Percentiles rank a stretch among this genome's conserved stretches.
phyloP scores from a whole-genome alignment of 1,284 basidiomycete genomes.

The Somion occarium region DNA sequence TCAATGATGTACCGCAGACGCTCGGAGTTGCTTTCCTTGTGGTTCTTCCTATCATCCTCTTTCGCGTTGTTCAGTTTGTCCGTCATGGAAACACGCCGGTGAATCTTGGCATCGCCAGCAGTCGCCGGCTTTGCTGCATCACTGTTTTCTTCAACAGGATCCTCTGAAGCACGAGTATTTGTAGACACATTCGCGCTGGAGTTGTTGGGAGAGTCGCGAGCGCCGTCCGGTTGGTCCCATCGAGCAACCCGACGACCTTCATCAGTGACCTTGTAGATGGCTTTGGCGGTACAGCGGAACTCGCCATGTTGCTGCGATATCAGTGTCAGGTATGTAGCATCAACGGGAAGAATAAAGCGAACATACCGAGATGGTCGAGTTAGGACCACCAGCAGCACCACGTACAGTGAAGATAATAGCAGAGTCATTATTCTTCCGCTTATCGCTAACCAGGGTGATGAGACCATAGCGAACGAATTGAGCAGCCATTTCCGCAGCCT shows the following conservation, averaged over 20 bases:
- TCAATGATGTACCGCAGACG: constrained; percentile 91
- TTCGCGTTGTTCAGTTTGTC: constrained; percentile 66
- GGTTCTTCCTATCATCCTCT: constrained; percentile 49
- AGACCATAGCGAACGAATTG: constrained; percentile 97
- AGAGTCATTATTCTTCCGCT: constrained; percentile 83
- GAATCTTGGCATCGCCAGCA: constrained; percentile 59
- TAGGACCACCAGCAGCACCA: constrained; percentile 69
- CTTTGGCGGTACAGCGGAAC: constrained; percentile 93
- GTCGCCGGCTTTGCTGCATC: constrained; percentile 28
- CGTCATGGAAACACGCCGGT: constrained; percentile 73
- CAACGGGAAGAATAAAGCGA: not conserved
- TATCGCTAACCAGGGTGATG: constrained; percentile 83
- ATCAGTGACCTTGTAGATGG: constrained; percentile 91
- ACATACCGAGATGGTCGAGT: constrained; percentile 70
- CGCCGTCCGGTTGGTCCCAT: constrained; percentile 57
- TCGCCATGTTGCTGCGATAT: constrained; percentile 75
- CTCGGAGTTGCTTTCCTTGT: constrained; percentile 88
- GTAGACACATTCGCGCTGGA: constrained; percentile 57
- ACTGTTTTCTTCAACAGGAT: constrained; percentile 35
- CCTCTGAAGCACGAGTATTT: constrained; percentile 37
- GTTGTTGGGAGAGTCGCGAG: constrained; percentile 54
- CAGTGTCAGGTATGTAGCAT: constrained; percentile 14
- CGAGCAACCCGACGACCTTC: constrained; percentile 82
- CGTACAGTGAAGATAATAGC: constrained; percentile 87
- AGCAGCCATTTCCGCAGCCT: constrained; percentile 95